Evolutionary conservation across 768 basidiomycete species (phyloP).

Genomic region (Porpolomopsis calyptriformis): DNA sequence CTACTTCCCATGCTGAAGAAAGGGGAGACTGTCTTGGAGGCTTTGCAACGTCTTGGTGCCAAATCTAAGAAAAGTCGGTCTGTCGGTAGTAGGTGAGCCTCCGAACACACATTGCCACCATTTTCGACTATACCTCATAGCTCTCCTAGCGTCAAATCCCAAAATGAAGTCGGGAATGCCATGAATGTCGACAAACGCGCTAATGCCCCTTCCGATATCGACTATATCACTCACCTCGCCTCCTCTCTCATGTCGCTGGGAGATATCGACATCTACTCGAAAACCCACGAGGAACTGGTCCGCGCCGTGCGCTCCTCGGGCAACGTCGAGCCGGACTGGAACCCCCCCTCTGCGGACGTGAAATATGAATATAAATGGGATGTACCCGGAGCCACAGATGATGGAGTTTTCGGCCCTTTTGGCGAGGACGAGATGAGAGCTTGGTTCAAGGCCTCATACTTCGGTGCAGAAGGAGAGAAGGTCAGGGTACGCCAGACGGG

Average conservation of each 20-base stretch:
- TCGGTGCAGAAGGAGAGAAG: slow-evolving; percentile 68
- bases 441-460: slow-evolving; percentile 77
- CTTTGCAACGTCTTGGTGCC: slow-evolving; percentile 73
- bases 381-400: slow-evolving; percentile 33
- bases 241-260: slow-evolving; percentile 78
- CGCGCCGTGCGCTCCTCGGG: slow-evolving; percentile 65
- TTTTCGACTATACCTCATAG: not conserved
- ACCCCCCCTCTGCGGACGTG: slow-evolving; percentile 63
- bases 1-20: slow-evolving; percentile 70
- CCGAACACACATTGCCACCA: slow-evolving; percentile 10
- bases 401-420: slow-evolving; percentile 69
- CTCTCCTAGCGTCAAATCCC: slow-evolving; percentile 15
- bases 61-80: slow-evolving; percentile 46
- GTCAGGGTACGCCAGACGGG: slow-evolving; percentile 59
- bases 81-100: slow-evolving; percentile 21
- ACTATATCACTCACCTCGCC: slow-evolving; percentile 56
- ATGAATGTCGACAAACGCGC: slow-evolving; percentile 43
- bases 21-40: slow-evolving; percentile 86
- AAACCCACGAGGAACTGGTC: slow-evolving; percentile 77
- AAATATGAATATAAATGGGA: slow-evolving; percentile 81
- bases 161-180: slow-evolving; percentile 22
- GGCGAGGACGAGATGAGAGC: slow-evolving; percentile 65
- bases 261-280: slow-evolving; percentile 77
- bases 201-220: slow-evolving; percentile 46
- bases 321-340: slow-evolving; percentile 56